Base-by-base conservation (phyloP, 441 rosid species). In the Erodium trifolium region DNA sequence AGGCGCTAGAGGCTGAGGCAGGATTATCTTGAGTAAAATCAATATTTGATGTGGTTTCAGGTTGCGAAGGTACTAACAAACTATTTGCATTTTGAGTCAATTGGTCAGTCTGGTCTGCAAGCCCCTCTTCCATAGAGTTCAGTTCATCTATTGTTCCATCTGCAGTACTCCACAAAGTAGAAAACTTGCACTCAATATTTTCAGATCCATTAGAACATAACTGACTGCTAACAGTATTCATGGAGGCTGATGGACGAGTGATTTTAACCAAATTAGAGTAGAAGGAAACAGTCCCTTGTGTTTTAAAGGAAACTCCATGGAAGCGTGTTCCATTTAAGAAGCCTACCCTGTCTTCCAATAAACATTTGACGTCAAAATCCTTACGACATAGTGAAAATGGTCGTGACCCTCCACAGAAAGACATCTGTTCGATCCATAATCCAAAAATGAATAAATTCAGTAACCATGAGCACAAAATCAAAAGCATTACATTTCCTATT, bases 251-350 rank as follows among this genome's bases (percentile, higher is more conserved):
- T 68, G 72, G 74, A 68, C 74, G 78, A 11, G 75, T n/a, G 71
- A 73, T 80, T 39, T 75, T 85, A 62, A 75, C 67, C 23, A 83
- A 74, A 70, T 5, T 73, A 8, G 83, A 55, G 77, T 70, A 77
- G 63, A 84, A 76, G 72, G 85, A 75, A 66, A 83, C 79, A 1
- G 77, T 73, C 63, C 93, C 99, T 75, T 82, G 89, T 41, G 78
- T 51, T 66, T 76, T 85, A 65, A 72, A 69, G 68, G 80, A 77
- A 69, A 43, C 45, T 71, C 83, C 83, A 39, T 67, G 85, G 66
- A 68, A 74, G 72, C 76, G 77, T 47, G 62, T 76, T 77, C 86
- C 85, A 45, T 70, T 80, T 64, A 76, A 77, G 39, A 75, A 73
- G 34, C 83, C 82, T 63, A 81, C 11, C 67, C 77, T 85, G n/a